Evolutionary conservation across 257 asterid genomes (phyloP).

Genomic region (Solanum bulbocastanum): DNA sequence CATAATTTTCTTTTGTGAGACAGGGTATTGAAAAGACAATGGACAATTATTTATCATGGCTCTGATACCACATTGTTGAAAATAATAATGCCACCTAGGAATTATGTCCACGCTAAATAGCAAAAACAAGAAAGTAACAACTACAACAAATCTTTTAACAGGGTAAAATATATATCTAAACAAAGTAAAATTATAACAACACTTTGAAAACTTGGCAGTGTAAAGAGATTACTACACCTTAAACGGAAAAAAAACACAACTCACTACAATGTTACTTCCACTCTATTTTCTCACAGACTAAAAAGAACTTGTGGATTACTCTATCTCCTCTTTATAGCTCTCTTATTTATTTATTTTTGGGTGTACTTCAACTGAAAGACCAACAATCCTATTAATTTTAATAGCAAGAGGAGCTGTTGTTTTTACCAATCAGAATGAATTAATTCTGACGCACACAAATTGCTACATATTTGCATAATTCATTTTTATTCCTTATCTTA

Average conservation of each 20-base stretch:
- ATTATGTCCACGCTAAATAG: background rate
- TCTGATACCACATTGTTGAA: background rate
- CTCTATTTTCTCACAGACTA: background rate
- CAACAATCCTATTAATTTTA: background rate
- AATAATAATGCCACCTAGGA: background rate
- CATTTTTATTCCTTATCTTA: background rate
- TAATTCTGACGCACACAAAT: background rate
- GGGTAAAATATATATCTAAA: background rate
- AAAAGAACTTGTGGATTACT: background rate
- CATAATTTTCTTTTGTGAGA: background rate
- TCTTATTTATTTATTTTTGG: background rate
- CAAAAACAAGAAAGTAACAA: background rate
- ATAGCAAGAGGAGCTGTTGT: background rate
- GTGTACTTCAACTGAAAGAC: background rate
- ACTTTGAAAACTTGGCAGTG: background rate
- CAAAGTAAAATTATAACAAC: background rate
- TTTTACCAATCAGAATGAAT: background rate
- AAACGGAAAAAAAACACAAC: background rate
- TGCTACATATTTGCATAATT: background rate
- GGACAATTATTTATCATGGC: background rate
- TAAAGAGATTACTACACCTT: background rate
- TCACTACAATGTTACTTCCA: background rate
- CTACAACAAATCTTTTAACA: background rate
- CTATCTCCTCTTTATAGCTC: background rate
- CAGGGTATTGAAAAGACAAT: background rate